Evolutionary conservation across 129 eudicot species (phyloP).

Genomic region (Dittrichia graveolens): DNA sequence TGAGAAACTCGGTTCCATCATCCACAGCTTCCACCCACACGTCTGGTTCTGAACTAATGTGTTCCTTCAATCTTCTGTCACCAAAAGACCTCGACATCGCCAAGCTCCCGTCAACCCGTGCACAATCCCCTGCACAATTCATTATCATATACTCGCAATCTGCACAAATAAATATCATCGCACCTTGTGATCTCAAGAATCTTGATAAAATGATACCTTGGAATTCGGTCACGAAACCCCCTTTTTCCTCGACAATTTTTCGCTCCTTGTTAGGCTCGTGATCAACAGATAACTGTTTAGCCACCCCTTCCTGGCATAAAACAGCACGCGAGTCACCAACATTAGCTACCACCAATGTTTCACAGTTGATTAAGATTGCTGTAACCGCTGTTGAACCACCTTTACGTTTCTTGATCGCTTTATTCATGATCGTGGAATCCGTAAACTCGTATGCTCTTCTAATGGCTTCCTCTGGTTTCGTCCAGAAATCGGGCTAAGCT

Average conservation of each 20-base stretch:
- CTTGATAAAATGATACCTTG: constrained; percentile 48
- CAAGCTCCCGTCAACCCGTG: constrained; percentile 86
- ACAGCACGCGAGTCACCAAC: constrained; percentile 95
- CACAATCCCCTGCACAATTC: constrained; percentile 63
- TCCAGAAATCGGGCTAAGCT: constrained; percentile 71
- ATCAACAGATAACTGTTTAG: constrained; percentile 78
- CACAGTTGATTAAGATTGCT: constrained; percentile 71
- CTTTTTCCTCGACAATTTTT: constrained; percentile 56
- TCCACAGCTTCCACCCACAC: constrained; percentile 52
- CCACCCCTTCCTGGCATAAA: constrained; percentile 67
- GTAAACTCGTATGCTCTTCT: constrained; percentile 72
- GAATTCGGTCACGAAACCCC: constrained; percentile 71
- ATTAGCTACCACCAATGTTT: constrained; percentile 80
- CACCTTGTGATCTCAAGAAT: not conserved
- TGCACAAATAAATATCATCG: too few relatives aligned
- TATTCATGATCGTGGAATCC: constrained; percentile 59
- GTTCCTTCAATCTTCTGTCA: constrained; percentile 74
- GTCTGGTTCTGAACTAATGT: constrained; percentile 82
- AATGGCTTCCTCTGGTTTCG: constrained; percentile 62
- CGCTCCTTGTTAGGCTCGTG: constrained; percentile 82
- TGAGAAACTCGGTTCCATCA: constrained; percentile 65
- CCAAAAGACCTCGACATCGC: constrained; percentile 94
- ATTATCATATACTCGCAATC: not conserved
- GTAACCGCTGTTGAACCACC: constrained; percentile 96
- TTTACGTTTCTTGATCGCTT: constrained; percentile 59